Conservation (phyloP, 768 basidiomycete species). For the Podaxis sp. region DNA sequence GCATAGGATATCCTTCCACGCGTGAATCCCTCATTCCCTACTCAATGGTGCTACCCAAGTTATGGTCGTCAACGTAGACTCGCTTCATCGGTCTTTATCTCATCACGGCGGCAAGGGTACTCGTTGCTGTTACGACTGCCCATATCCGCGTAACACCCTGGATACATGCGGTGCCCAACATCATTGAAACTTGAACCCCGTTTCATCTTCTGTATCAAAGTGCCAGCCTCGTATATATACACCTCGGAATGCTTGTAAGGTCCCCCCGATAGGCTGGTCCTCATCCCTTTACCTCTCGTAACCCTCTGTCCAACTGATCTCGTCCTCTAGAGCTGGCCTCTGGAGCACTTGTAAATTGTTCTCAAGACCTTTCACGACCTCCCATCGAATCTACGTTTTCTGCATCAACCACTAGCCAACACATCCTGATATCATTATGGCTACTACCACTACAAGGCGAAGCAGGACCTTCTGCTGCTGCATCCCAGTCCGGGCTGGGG, state of each 20-base stretch:
- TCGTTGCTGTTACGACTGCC: neutral
- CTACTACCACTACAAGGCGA: slow-evolving; percentile 25
- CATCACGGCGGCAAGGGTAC: neutral
- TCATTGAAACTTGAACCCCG: neutral
- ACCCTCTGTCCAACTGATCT: slow-evolving; percentile 9
- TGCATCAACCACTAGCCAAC: neutral
- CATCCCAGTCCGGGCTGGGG: slow-evolving; percentile 47
- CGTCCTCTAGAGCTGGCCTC: slow-evolving; percentile 29
- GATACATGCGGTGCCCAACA: neutral
- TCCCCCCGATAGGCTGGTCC: slow-evolving; percentile 44
- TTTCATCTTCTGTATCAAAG: neutral
- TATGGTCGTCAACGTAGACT: neutral
- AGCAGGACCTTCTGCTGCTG: slow-evolving; percentile 50
- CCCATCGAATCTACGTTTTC: slow-evolving; percentile 3
- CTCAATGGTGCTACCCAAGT: neutral
- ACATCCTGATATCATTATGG: slow-evolving; percentile 7
- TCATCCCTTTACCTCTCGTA: slow-evolving; percentile 28
- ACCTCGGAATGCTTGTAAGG: slow-evolving; percentile 15
- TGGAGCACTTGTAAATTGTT: slow-evolving; percentile 17
- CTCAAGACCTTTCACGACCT: slow-evolving; percentile 19
- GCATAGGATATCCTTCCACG: neutral
- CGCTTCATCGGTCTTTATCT: neutral
- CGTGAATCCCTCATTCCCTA: no score
- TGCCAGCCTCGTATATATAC: slow-evolving; percentile 30
- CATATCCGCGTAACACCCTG: neutral